Evolutionary conservation across 75 land plant genomes (phyloP).

Genomic region (Ceratopteris richardii): DNA sequence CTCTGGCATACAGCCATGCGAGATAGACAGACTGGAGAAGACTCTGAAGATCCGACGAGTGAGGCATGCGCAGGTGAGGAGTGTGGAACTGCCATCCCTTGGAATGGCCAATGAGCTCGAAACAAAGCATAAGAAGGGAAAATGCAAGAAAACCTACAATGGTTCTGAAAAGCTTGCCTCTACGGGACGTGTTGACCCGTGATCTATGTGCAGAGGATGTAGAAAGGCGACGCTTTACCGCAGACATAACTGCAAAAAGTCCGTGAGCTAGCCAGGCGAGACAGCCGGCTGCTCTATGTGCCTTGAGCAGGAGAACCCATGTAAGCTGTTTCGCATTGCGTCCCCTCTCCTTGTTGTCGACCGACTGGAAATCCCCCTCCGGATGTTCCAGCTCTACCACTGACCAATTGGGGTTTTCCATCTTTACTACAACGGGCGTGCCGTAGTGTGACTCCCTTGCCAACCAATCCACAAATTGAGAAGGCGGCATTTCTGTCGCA

Average conservation of each 20-base stretch:
- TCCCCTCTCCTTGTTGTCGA: constrained; percentile 25
- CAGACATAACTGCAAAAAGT: constrained; percentile 5
- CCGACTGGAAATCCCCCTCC: constrained; percentile 24
- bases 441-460: constrained; percentile 43
- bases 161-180: constrained; percentile 20
- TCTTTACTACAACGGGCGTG: constrained; percentile 66
- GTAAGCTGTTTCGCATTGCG: constrained; percentile 77
- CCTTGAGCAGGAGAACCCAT: constrained; percentile 76
- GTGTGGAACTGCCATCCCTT: constrained; percentile 67
- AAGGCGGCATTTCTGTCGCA: neutral
- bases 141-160: constrained; percentile 12
- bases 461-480: constrained; percentile 43
- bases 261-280: constrained; percentile 51
- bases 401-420: constrained; percentile 81
- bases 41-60: constrained; percentile 28
- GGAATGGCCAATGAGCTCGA: constrained; percentile 55
- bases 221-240: constrained; percentile 4
- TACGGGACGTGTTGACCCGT: neutral
- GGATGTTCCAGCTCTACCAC: constrained; percentile 48
- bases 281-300: constrained; percentile 74
- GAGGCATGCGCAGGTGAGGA: constrained; percentile 37
- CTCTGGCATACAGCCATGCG: constrained; percentile 51
- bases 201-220: neutral
- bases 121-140: constrained; percentile 25
- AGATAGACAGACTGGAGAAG: constrained; percentile 45